Conservation (phyloP, 2,329 filamentous ascomycete genomes). For the Ascochyta lentis region DNA sequence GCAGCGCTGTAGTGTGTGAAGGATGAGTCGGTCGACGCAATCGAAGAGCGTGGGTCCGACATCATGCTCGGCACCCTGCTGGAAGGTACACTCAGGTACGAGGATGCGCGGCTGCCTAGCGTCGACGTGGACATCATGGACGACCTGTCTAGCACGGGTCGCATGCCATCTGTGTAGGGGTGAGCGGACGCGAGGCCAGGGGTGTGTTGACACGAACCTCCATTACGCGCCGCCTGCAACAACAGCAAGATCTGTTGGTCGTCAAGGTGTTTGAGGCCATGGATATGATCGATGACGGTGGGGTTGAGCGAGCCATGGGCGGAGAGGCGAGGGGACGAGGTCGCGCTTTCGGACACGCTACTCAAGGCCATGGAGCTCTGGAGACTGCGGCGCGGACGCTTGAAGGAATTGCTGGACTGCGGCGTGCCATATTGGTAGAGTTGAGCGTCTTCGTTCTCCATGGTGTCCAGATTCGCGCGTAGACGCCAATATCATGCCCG, state of each 20-base stretch:
- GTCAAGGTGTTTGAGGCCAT: conserved; percentile 50
- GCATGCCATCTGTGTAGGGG: conserved; percentile 42
- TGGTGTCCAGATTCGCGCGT: conserved; percentile 42
- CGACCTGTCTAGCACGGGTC: conserved; percentile 43
- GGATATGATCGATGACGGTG: conserved; percentile 49
- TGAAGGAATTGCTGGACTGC: conserved; percentile 45
- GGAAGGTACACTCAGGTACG: conserved; percentile 47
- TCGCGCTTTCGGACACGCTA: conserved; percentile 46
- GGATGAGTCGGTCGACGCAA: conserved; percentile 48
- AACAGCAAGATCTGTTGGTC: conserved; percentile 49
- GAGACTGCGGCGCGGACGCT: conserved; percentile 47
- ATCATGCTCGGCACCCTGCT: conserved; percentile 48
- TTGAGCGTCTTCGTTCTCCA: conserved; percentile 49
- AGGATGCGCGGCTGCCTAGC: conserved; percentile 45
- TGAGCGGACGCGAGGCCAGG: conserved; percentile 29
- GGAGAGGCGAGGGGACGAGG: conserved; percentile 45
- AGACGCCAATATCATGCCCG: conserved; percentile 46
- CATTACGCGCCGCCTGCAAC: conserved; percentile 47
- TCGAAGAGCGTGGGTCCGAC: conserved; percentile 46
- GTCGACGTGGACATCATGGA: conserved; percentile 44
- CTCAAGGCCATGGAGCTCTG: conserved; percentile 46
- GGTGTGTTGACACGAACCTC: conserved; percentile 38
- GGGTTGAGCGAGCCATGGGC: conserved; percentile 43
- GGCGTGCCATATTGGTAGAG: conserved; percentile 46
- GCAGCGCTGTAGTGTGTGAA: conserved; percentile 48